Base-by-base conservation (phyloP, 306 rosid species). In the Pachyrhizus erosus region DNA sequence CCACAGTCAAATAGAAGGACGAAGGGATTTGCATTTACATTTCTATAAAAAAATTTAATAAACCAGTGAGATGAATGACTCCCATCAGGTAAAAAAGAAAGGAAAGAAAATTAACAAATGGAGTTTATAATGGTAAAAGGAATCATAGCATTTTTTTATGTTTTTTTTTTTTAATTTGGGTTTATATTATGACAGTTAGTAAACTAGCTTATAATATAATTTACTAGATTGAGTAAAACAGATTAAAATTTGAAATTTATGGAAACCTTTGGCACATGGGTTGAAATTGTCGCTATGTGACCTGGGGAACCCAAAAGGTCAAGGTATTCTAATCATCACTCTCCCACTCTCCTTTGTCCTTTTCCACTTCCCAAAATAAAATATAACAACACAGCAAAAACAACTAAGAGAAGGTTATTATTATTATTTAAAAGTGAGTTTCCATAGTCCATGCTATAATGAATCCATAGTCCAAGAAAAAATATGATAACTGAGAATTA, bases 11-110 rank as follows among this genome's bases (percentile, higher is more conserved):
- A 52, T 64, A 39, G 27, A 75, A 42, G 9, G 78, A 17, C 31
- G 5, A 57, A 42, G 24, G 27, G 23, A 48, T n/a, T 26, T 13
- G 37, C n/a, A 65, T 24, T 81, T 51, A 34, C 58, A 24, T 73
- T 49, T 74, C 70, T n/a, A 58, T 14, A 57, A 31, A 31, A 80
- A 31, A 80, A 60, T 46, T 40, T 74, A 51, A 26, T 18, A 37
- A 65, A 75, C n/a, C 37, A 24, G 46, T 4, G 21, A 74, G 26
- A 24, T 12, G 4, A 15, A 81, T 26, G 65, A 31, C 68, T 66
- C 20, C 37, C 60, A 26, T 11, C 26, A 27, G 62, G 66, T 29
- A 31, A 64, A 31, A 61, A 29, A 0, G 39, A 39, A 5, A 15
- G 3, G 5, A 13, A 83, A 66, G 5, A 66, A 37, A 65, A 65